Evolutionary conservation across 331 rosid species (phyloP), one percentile per base, ranked within the genome.

Genomic region (Rhamnella rubrinervis): DNA sequence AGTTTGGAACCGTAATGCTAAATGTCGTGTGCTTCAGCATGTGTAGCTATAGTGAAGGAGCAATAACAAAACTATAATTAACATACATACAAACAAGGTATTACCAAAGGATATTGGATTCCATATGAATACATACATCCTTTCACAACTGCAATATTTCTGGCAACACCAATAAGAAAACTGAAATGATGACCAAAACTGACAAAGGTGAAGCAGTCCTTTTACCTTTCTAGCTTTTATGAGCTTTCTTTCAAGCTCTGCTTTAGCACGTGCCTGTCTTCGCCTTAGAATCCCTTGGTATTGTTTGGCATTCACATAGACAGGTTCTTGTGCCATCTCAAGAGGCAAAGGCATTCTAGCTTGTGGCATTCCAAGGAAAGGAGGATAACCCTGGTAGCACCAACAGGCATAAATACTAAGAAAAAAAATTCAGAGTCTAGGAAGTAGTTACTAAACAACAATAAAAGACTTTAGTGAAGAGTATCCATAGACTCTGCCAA

Each of bases 231-330:
- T 83, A 55, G 65, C 84, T 83, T 91, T 95, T 50, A 95, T 91
- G 18, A 85, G 83, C 90, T 91, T 95, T 91, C 20, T 91, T 79
- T 91, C 96, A 66, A 88, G 91, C 84, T 95, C 98, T 28, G 98
- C 98, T 79, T 95, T 95, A 11, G 98, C 97, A 38, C 96, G 97
- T 65, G 98, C 98, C 75, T 91, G 95, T 78, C 98, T 89, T 61
- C 97, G 87, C 90, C 98, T 86, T 57, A 95, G 84, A 85, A 95
- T 95, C 70, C 96, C 99, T 77, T 87, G 97, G 95, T 91, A 95
- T 71, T 95, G 98, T 67, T 95, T 95, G 20, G 98, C 98, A 70
- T 95, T 95, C 79, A 95, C 98, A 71, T 87, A 95, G 57, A 95
- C 99, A 68, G 99, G 99, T 70, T 95, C 99, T 66, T 95, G 99